Evolutionary conservation across 2,329 filamentous ascomycete genomes (phyloP).

Genomic region (Colletotrichum euphorbiae): DNA sequence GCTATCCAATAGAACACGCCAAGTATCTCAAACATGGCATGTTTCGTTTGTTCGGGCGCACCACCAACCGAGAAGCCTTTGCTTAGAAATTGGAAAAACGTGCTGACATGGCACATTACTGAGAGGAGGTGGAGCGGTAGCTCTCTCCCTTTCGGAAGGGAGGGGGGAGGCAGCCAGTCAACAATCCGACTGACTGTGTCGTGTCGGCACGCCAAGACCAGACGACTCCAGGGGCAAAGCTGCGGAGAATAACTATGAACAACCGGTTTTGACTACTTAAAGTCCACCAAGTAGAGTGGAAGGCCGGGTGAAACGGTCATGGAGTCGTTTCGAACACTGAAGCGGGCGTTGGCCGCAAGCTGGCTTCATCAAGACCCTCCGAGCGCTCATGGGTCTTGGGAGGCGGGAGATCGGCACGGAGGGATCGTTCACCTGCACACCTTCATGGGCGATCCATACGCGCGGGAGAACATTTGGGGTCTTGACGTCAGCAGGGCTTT

Average conservation of each 20-base stretch:
- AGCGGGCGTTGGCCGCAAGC: background rate
- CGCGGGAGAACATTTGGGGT: background rate
- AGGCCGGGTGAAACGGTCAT: constrained; percentile 33
- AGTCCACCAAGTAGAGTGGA: background rate
- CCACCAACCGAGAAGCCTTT: constrained; percentile 21
- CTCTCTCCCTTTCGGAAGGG: background rate
- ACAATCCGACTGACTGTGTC: background rate
- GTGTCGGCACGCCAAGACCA: background rate
- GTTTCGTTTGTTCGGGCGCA: constrained; percentile 38
- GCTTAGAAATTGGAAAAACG: constrained; percentile 24
- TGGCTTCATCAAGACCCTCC: background rate
- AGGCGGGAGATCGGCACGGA: constrained; percentile 28
- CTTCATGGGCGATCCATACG: background rate
- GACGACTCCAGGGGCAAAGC: constrained; percentile 12
- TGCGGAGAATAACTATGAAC: background rate
- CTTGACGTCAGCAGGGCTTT: constrained; percentile 3
- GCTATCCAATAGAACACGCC: constrained; percentile 15
- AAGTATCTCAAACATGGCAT: constrained; percentile 30
- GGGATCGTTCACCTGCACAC: background rate
- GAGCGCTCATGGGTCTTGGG: background rate
- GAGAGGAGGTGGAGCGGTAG: background rate
- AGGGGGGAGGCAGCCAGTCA: background rate
- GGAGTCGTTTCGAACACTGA: constrained; percentile 28
- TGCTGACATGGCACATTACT: background rate
- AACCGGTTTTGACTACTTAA: too few relatives aligned